Evolutionary conservation across 2,329 filamentous ascomycete species (phyloP).

Genomic region (Fusarium sp.): DNA sequence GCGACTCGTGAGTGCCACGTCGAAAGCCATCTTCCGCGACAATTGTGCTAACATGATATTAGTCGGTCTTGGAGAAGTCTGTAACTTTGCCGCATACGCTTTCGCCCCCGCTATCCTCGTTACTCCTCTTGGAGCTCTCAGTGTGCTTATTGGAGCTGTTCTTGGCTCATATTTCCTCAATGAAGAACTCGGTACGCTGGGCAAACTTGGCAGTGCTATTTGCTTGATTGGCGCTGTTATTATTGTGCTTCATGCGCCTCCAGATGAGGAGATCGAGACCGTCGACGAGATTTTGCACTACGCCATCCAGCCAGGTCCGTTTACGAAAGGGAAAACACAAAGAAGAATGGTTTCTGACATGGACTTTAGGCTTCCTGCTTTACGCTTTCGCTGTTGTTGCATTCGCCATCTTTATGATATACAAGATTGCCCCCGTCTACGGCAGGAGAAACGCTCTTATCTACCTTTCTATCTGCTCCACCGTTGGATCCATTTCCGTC

Average conservation of each 20-base stretch:
- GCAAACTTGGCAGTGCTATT: conserved; percentile 94
- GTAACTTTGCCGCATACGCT: conserved; percentile 98
- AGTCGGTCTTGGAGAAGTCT: conserved; percentile 94
- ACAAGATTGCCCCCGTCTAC: conserved; percentile 88
- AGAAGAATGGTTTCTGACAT: conserved; percentile 23
- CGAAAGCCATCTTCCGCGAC: not conserved
- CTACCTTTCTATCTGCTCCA: conserved; percentile 97
- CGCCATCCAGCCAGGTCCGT: conserved; percentile 87
- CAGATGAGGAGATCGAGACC: conserved; percentile 90
- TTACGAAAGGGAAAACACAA: not conserved
- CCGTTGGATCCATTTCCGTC: conserved; percentile 95
- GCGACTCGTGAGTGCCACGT: conserved; percentile 77
- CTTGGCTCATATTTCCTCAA: conserved; percentile 94
- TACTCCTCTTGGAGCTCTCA: conserved; percentile 92
- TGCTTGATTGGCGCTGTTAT: conserved; percentile 97
- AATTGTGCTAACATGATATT: conserved; percentile 41
- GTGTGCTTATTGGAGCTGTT: conserved; percentile 94
- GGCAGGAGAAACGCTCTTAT: conserved; percentile 97
- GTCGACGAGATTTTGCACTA: conserved; percentile 93
- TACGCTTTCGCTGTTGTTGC: conserved; percentile 85
- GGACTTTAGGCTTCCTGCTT: conserved; percentile 81
- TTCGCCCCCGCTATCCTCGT: conserved; percentile 99
- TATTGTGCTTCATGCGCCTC: conserved; percentile 96
- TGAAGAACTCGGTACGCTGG: conserved; percentile 89
- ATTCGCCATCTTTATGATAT: conserved; percentile 96